Evolutionary conservation across 108 stramenopile genomes (phyloP), one percentile per base, ranked within the genome.

Genomic region (Parietichytrium sp.): DNA sequence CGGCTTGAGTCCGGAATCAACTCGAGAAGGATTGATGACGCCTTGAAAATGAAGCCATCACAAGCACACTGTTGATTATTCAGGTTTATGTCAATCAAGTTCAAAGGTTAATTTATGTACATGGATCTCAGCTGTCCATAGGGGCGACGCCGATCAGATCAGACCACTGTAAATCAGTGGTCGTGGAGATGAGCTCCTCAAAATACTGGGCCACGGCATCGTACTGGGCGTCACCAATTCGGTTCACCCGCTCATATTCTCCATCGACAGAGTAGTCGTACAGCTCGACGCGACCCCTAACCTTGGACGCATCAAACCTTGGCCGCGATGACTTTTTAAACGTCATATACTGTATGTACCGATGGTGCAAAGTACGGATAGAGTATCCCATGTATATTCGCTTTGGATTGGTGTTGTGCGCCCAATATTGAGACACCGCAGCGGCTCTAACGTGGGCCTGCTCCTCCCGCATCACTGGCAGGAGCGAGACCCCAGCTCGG

Each of bases 351-450:
- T 6, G 10, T 42, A 42, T 72, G 42, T 72, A 72, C 38, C 61
- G 61, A 16, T 16, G n/a, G 6, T 27, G 6, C 61, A 72, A n/a
- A 23, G 61, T 72, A 15, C 61, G 61, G 6, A 72, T 33, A n/a
- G 61, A 72, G 20, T 72, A 72, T 20, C 61, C 61, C 61, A 72
- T 72, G 20, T 23, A 45, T 25, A n/a, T 72, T 47, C 61, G 33
- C 1, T 72, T 45, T 6, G 45, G 18, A 12, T 0, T 25, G 13
- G 13, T 25, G 13, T 31, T 25, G 42, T 72, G 61, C 33, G 61
- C 61, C 61, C 61, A 72, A 25, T 45, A 72, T 38, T 72, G 61
- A n/a, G 61, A 72, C 10, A 72, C 61, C 10, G 61, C 61, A 18
- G 61, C 61, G 20, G 29, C 0, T 3, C 61, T 33, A 10, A 72